These are phyloP conservation scores for Myotisia sp. DNA, from an alignment of 2,329 filamentous ascomycete genomes.

Conservation along the genomic window DNA sequence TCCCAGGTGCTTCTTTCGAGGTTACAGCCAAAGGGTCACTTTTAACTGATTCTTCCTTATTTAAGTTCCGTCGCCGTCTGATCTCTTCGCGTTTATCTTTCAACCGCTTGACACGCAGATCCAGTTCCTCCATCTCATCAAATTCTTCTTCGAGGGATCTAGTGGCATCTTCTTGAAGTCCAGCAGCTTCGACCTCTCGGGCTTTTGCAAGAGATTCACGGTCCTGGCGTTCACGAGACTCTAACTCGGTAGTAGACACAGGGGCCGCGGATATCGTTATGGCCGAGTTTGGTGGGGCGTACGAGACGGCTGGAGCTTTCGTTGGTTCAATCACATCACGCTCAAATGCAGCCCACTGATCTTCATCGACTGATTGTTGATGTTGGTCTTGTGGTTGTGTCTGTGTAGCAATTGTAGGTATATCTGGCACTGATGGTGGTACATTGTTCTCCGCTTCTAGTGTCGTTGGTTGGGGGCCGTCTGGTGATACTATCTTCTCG, in stretches of 20 bases:
- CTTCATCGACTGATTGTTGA: constrained; percentile 45
- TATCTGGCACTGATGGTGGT: constrained; percentile 11
- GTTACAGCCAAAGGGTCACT: constrained; percentile 18
- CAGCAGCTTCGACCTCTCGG: constrained; percentile 44
- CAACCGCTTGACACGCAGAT: constrained; percentile 53
- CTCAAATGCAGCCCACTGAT: constrained; percentile 78
- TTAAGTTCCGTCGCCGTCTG: constrained; percentile 23
- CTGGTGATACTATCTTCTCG: too few species aligned
- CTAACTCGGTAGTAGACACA: constrained; percentile 49
- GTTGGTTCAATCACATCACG: constrained; percentile 53
- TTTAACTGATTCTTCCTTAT: constrained; percentile 18
- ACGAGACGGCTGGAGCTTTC: constrained; percentile 19
- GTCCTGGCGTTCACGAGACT: constrained; percentile 38
- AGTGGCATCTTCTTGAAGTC: constrained; percentile 62
- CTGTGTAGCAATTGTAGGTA: constrained; percentile 8
- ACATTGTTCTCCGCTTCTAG: constrained; percentile 11
- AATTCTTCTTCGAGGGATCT: constrained; percentile 62
- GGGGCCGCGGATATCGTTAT: constrained; percentile 57
- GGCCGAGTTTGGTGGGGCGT: constrained; percentile 23
- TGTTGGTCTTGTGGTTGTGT: constrained; percentile 4
- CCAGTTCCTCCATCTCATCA: constrained; percentile 68
- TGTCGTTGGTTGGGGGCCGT: constrained; percentile 13
- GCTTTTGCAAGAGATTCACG: constrained; percentile 26
- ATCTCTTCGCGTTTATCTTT: constrained; percentile 59
- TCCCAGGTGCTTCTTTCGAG: constrained; percentile 17